Conservation (phyloP, 176 grass and related monocot genomes). For the Phyllostachys edulis region DNA sequence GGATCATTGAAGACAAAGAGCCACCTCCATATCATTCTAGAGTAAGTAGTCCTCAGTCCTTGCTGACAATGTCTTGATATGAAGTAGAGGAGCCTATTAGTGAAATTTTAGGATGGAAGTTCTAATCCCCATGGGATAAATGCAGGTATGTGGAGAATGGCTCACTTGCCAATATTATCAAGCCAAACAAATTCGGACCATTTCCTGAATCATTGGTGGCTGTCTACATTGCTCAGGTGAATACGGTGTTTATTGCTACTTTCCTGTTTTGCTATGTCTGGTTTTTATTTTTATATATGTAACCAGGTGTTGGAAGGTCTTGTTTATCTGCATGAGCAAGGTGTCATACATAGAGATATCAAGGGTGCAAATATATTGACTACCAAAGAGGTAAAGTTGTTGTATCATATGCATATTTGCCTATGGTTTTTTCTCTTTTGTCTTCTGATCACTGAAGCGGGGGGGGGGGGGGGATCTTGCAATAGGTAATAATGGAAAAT, state of each 20-base stretch:
- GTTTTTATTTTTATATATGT: constrained; percentile 21
- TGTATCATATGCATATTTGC: constrained; percentile 26
- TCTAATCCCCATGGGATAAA: constrained; percentile 33
- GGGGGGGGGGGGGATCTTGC: background rate
- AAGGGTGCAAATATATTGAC: constrained; percentile 99
- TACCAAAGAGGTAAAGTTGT: constrained; percentile 83
- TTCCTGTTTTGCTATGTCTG: background rate
- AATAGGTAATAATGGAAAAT: background rate
- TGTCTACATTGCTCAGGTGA: constrained; percentile 96
- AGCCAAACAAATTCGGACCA: constrained; percentile 99
- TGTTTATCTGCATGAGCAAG: constrained; percentile 99
- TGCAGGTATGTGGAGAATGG: constrained; percentile 98
- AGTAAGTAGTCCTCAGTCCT: constrained; percentile 50
- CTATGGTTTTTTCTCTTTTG: constrained; percentile 23
- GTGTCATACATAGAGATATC: constrained; percentile 99
- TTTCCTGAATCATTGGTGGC: constrained; percentile 96
- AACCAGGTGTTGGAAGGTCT: constrained; percentile 90
- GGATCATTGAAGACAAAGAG: constrained; percentile 93
- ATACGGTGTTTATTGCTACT: constrained; percentile 27
- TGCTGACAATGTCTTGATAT: background rate
- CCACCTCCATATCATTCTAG: constrained; percentile 97
- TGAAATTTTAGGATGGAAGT: background rate
- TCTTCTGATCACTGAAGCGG: constrained; percentile 18
- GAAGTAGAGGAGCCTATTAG: background rate
- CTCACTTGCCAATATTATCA: constrained; percentile 98